A percentile compares a stretch with the other conserved stretches of the same genome.
Conservation (phyloP, 345 rosid species). For the Hypericum androsaemum region DNA sequence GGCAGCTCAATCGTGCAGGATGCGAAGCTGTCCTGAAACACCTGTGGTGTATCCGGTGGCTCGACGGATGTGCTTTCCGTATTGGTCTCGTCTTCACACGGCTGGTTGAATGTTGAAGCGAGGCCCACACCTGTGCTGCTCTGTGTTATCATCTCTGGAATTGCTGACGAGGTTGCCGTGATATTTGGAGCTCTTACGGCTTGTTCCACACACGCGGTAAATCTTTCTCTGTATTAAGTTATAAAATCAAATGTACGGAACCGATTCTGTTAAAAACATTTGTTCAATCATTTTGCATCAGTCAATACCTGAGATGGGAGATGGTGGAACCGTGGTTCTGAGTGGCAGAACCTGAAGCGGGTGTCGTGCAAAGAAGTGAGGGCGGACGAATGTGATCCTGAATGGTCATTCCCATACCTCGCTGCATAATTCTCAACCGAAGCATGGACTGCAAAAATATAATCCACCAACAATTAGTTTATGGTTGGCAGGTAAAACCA, state of each 20-base stretch:
- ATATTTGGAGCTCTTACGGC: slow-evolving; percentile 10
- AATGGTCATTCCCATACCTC: slow-evolving; percentile 27
- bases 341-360: slow-evolving; percentile 17
- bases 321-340: slow-evolving; percentile 32
- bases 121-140: slow-evolving; percentile 2
- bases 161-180: slow-evolving; percentile 9
- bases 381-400: slow-evolving; percentile 32
- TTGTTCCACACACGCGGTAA: slow-evolving; percentile 25
- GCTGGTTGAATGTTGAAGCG: slow-evolving; percentile 13
- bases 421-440: slow-evolving; percentile 45
- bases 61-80: not conserved
- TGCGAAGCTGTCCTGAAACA: slow-evolving; percentile 1
- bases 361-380: slow-evolving; percentile 7
- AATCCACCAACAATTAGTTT: no score
- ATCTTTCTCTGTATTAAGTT: slow-evolving; percentile 38
- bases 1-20: no score
- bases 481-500: no score
- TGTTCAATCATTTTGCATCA: no score
- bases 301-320: slow-evolving; percentile 38
- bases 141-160: slow-evolving; percentile 5
- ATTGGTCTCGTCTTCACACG: not conserved
- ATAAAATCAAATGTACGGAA: not conserved
- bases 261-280: no score
- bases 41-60: not conserved
- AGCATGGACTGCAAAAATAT: slow-evolving; percentile 47